Evolutionary conservation across 148 eudicot species (phyloP), one percentile per base, ranked within the genome.

Genomic region (Vaccinium myrtillus): DNA sequence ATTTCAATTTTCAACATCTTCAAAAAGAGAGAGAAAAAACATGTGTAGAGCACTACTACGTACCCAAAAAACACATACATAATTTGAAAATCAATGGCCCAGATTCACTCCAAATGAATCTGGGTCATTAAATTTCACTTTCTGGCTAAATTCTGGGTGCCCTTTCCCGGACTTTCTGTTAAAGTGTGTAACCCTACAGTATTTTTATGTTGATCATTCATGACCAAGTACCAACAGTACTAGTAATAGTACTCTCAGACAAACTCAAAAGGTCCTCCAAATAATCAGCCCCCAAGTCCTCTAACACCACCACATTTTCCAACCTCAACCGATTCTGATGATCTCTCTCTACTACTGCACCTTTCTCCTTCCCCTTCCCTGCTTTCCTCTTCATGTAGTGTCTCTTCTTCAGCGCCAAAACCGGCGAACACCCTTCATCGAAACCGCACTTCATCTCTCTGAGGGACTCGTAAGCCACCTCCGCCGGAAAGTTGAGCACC

Each of bases 241-340:
- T 25, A 27, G 0, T 27, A 21, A 14, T 10, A 7, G 48, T 23
- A 49, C 58, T 27, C n/a, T 67, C 76, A 81, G 76, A 67, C 36
- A 67, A 49, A 81, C 59, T 49, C 18, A 81, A 39, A 9, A 81
- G 76, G 18, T 81, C 59, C 48, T 81, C 83, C 27, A 81, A 18
- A 67, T 81, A 69, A 49, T 81, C 77, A 69, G 83, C 83, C 0
- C 83, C 83, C 59, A 81, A 81, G 15, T 81, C 83, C 59, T 81
- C 83, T 0, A 81, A 27, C 25, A 67, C 77, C 48, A 81, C 76
- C 59, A 49, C 27, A 81, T 81, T 69, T 65, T 67, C 46, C 46
- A 49, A 23, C 58, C 82, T 21, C 5, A 10, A 2, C 81, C 16
- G 5, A 15, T 79, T 55, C n/a, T 43, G 46, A 43, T 43, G 46